These are phyloP conservation scores for Coriolopsis trogii DNA, from an alignment of 1,284 basidiomycete genomes.

Conservation along the genomic window DNA sequence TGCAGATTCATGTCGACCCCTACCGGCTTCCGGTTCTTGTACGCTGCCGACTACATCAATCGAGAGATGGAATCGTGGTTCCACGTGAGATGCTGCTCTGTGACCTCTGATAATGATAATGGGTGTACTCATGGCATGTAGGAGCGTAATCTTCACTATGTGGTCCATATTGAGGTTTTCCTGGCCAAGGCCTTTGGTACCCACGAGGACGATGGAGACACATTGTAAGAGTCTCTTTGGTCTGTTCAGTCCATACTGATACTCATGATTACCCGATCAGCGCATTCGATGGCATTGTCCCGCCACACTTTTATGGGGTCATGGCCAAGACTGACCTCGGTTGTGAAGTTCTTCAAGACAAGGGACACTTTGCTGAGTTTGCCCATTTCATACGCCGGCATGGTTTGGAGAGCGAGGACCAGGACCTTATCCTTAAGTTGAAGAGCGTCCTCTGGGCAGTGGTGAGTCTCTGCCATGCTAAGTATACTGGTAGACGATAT, in stretches of 20 bases:
- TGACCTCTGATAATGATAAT: too few relatives aligned
- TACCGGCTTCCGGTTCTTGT: conserved; percentile 90
- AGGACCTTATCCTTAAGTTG: conserved; percentile 83
- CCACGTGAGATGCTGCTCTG: conserved; percentile 55
- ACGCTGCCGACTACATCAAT: conserved; percentile 91
- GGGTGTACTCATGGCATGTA: conserved; percentile 34
- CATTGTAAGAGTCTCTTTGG: conserved; percentile 45
- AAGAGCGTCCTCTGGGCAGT: conserved; percentile 98
- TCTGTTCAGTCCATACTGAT: background rate
- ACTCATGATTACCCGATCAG: conserved; percentile 37
- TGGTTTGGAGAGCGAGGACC: conserved; percentile 82
- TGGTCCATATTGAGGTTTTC: conserved; percentile 86
- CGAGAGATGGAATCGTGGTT: conserved; percentile 97
- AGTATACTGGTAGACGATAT: background rate
- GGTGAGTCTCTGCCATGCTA: conserved; percentile 51
- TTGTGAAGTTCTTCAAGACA: conserved; percentile 86
- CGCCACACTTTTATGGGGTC: conserved; percentile 97
- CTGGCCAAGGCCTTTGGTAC: conserved; percentile 76
- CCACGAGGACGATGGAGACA: conserved; percentile 68
- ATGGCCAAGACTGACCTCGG: conserved; percentile 96
- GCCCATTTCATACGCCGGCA: conserved; percentile 89
- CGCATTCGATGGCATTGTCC: conserved; percentile 86
- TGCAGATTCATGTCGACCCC: conserved; percentile 92
- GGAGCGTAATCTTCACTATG: conserved; percentile 88
- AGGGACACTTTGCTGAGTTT: conserved; percentile 91